phyloP scores from a whole-genome alignment of 768 basidiomycete genomes.

The Phanerochaete carnosa region DNA sequence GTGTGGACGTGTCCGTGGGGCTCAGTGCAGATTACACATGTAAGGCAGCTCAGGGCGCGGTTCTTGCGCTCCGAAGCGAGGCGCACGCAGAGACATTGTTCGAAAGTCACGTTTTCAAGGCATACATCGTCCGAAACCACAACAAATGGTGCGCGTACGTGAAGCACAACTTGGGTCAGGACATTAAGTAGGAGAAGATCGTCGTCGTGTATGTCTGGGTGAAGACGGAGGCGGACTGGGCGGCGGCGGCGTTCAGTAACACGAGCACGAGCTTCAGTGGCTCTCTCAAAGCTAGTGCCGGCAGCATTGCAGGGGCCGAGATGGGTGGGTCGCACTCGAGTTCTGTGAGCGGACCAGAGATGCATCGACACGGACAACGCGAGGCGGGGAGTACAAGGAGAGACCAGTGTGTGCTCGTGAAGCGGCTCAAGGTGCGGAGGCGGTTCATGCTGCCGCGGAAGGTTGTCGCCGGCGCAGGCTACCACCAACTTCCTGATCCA shows the following conservation, averaged over 20 bases:
- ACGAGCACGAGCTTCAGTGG: not conserved
- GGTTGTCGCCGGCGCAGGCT: not conserved
- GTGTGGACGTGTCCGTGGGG: not conserved
- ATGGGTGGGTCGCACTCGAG: too few relatives aligned
- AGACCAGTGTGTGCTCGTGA: not conserved
- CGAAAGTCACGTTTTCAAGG: not conserved
- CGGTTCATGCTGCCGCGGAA: not conserved
- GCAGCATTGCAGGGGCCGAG: not conserved
- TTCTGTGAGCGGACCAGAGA: not conserved
- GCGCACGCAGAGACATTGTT: not conserved
- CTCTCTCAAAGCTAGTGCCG: not conserved
- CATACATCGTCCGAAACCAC: not conserved
- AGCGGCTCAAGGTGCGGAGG: not conserved
- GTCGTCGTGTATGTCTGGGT: not conserved
- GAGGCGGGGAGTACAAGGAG: not conserved
- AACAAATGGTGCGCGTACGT: not conserved
- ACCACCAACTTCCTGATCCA: not conserved
- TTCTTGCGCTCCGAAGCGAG: not conserved
- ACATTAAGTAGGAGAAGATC: not conserved
- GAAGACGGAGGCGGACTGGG: not conserved
- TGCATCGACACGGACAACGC: not conserved
- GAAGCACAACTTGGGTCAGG: too few relatives aligned
- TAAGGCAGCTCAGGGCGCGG: not conserved
- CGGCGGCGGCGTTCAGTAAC: not conserved
- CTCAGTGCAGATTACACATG: not conserved